Evolutionary conservation across 257 asterid species (phyloP).

Genomic region (Nicotiana undulata): DNA sequence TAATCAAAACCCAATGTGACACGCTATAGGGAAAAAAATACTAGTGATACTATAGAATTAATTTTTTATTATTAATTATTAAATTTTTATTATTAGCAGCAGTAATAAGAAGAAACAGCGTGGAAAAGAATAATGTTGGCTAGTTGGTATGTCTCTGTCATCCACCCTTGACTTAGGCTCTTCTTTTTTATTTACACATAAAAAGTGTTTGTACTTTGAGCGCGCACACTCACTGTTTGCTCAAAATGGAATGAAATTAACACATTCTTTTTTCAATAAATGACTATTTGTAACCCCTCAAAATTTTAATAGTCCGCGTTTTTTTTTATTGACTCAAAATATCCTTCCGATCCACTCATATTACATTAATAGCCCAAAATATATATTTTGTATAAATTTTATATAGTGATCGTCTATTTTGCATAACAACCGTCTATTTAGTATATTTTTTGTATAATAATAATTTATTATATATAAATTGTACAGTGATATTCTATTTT

Average conservation of each 20-base stretch:
- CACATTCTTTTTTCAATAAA: background rate
- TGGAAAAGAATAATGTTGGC: background rate
- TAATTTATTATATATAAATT: too few relatives aligned
- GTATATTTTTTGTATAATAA: too few relatives aligned
- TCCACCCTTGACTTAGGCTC: background rate
- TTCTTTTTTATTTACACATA: background rate
- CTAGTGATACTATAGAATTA: background rate
- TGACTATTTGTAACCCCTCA: too few relatives aligned
- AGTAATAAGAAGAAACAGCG: background rate
- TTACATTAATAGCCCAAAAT: too few relatives aligned
- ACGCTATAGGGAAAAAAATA: background rate
- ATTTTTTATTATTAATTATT: accelerated
- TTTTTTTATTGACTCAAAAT: too few relatives aligned
- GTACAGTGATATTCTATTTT: too few relatives aligned
- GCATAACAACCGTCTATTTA: too few relatives aligned
- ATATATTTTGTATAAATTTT: too few relatives aligned
- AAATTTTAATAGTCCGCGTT: too few relatives aligned
- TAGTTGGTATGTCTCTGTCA: background rate
- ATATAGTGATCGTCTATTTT: too few relatives aligned
- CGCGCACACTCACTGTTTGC: background rate
- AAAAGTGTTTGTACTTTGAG: background rate
- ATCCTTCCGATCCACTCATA: too few relatives aligned
- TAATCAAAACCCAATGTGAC: background rate
- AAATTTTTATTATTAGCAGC: background rate
- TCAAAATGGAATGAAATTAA: background rate